A percentile compares a stretch with the other conserved stretches of the same genome.
phyloP scores from a whole-genome alignment of 129 eudicot genomes.

The Escallonia herrerae region DNA sequence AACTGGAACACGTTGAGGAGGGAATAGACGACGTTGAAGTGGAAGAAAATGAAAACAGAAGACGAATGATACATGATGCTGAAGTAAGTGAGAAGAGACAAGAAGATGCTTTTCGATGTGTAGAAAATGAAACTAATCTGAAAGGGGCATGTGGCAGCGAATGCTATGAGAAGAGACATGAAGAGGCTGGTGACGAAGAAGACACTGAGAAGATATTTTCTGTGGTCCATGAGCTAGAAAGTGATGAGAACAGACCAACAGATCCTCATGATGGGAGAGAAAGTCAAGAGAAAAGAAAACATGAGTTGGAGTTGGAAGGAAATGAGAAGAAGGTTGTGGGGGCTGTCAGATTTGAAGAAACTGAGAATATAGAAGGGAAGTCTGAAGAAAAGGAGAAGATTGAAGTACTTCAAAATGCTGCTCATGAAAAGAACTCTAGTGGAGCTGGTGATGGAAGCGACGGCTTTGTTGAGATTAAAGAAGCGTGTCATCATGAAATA shows the following conservation, averaged over 20 bases:
- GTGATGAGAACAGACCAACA: conserved; percentile 16
- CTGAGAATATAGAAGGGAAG: background rate
- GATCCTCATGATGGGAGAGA: conserved; percentile 21
- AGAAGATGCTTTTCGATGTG: background rate
- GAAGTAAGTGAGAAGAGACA: background rate
- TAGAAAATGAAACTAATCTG: background rate
- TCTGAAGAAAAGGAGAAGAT: conserved; percentile 6
- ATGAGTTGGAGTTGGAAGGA: conserved; percentile 8
- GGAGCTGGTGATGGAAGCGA: conserved; percentile 16
- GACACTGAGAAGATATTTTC: conserved; percentile 9
- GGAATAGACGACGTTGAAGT: background rate
- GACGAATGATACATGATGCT: background rate
- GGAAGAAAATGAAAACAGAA: background rate
- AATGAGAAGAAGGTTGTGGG: conserved; percentile 4
- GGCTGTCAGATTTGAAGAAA: conserved; percentile 10
- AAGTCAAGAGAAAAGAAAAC: conserved; percentile 9
- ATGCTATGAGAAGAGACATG: too few relatives aligned
- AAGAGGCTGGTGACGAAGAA: background rate
- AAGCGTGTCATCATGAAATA: conserved; percentile 20
- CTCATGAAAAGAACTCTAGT: conserved; percentile 9
- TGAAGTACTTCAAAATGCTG: conserved; percentile 17
- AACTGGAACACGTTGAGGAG: too few relatives aligned
- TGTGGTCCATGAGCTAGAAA: conserved; percentile 7
- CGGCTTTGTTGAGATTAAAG: conserved; percentile 17
- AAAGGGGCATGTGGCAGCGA: conserved; percentile 9